Conservation (phyloP, 2,329 filamentous ascomycete species). For the Curvularia sp. region DNA sequence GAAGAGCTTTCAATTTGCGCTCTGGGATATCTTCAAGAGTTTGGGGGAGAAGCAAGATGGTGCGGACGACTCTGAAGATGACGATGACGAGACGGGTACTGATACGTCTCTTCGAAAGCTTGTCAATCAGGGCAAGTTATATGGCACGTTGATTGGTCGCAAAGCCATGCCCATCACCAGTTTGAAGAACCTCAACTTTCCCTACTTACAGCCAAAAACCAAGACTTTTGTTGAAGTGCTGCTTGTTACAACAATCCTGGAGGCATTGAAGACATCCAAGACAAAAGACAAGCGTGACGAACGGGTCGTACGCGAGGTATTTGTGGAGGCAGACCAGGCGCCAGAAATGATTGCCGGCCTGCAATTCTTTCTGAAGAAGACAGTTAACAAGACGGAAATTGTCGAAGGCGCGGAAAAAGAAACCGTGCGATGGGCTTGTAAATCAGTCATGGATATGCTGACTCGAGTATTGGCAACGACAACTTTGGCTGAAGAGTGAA, state of each 20-base stretch:
- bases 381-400: conserved; percentile 70
- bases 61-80: conserved; percentile 63
- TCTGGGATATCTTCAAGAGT: conserved; percentile 85
- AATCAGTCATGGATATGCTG: conserved; percentile 49
- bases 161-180: conserved; percentile 64
- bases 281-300: conserved; percentile 59
- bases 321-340: conserved; percentile 68
- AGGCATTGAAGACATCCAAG: conserved; percentile 62
- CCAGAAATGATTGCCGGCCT: conserved; percentile 75
- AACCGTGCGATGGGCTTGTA: conserved; percentile 56
- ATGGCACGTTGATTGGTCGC: conserved; percentile 66
- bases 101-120: conserved; percentile 63
- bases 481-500: conserved; percentile 50
- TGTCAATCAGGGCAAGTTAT: conserved; percentile 73
- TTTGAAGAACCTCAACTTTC: conserved; percentile 76
- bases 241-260: conserved; percentile 75
- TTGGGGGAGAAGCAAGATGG: conserved; percentile 80
- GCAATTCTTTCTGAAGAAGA: conserved; percentile 79
- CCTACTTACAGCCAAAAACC: conserved; percentile 77
- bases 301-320: conserved; percentile 68
- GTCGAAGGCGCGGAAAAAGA: conserved; percentile 59
- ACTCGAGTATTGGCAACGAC: conserved; percentile 43
- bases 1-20: conserved; percentile 84
- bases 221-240: conserved; percentile 81
- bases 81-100: conserved; percentile 60